A percentile compares a stretch with the other conserved stretches of the same genome.
phyloP scores from a whole-genome alignment of 2,329 filamentous ascomycete genomes.

The Neopestalotiopsis clavispora region DNA sequence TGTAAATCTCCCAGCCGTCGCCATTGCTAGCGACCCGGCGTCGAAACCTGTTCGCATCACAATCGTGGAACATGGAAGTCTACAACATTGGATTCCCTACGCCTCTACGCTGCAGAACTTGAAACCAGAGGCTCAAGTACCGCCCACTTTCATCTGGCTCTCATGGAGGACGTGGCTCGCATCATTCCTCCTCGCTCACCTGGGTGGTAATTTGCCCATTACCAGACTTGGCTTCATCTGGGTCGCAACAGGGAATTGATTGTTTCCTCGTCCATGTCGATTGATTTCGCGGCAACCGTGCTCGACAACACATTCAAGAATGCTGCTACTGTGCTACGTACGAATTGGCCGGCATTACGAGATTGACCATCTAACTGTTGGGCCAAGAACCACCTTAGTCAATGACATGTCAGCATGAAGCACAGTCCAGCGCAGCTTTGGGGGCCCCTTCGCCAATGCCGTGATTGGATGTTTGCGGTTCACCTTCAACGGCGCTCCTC shows the following conservation, averaged over 20 bases:
- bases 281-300: neutral
- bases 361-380: neutral
- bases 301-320: neutral
- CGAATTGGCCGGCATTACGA: neutral
- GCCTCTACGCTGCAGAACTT: neutral
- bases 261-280: neutral
- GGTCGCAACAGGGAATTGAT: neutral
- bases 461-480: slow-evolving; percentile 1
- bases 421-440: neutral
- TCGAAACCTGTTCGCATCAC: neutral
- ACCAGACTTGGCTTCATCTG: neutral
- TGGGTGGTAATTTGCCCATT: neutral
- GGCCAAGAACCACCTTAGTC: neutral
- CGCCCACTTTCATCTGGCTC: neutral
- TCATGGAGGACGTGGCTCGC: neutral
- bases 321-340: neutral
- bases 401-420: neutral
- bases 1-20: neutral
- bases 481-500: neutral
- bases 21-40: neutral
- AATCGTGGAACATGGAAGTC: neutral
- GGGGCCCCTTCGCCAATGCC: neutral
- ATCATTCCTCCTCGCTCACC: neutral
- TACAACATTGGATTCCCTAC: neutral
- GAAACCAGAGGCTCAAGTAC: neutral